Conservation (phyloP, 495 filamentous ascomycete genomes). For the Aspergillus biplanus region DNA sequence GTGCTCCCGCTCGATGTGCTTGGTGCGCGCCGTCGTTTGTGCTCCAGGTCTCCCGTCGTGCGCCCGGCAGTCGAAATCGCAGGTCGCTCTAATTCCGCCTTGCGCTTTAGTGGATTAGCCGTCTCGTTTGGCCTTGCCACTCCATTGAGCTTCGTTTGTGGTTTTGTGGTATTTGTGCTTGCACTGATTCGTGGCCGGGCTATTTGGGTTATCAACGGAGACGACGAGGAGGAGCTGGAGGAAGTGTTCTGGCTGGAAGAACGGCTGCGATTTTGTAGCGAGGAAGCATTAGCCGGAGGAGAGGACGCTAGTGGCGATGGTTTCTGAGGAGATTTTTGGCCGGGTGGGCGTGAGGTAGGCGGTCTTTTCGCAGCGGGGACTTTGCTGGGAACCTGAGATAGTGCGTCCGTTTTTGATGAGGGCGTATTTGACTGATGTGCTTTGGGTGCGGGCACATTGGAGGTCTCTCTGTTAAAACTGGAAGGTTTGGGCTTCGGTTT, state of each 20-base stretch:
- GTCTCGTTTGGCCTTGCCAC: constrained; percentile 29
- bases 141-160: constrained; percentile 34
- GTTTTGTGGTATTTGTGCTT: constrained; percentile 19
- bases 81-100: constrained; percentile 43
- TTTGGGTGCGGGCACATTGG: constrained; percentile 26
- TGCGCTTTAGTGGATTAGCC: constrained; percentile 51
- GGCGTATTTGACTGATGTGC: constrained; percentile 18
- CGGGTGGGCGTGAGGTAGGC: constrained; percentile 44
- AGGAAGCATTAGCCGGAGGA: constrained; percentile 76
- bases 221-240: constrained; percentile 47
- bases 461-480: constrained; percentile 20
- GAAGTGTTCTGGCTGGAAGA: constrained; percentile 49
- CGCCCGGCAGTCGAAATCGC: constrained; percentile 30
- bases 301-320: constrained; percentile 75
- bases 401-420: constrained; percentile 17
- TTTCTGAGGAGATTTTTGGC: constrained; percentile 62
- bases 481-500: constrained; percentile 24
- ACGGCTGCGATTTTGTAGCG: constrained; percentile 52
- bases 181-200: constrained; percentile 30
- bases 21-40: constrained; percentile 51
- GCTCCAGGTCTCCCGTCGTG: constrained; percentile 39
- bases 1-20: constrained; percentile 54
- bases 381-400: constrained; percentile 29
- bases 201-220: constrained; percentile 48
- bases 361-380: constrained; percentile 40